Base-by-base conservation (phyloP, 768 basidiomycete genomes). In the Agrocybe praecox region DNA sequence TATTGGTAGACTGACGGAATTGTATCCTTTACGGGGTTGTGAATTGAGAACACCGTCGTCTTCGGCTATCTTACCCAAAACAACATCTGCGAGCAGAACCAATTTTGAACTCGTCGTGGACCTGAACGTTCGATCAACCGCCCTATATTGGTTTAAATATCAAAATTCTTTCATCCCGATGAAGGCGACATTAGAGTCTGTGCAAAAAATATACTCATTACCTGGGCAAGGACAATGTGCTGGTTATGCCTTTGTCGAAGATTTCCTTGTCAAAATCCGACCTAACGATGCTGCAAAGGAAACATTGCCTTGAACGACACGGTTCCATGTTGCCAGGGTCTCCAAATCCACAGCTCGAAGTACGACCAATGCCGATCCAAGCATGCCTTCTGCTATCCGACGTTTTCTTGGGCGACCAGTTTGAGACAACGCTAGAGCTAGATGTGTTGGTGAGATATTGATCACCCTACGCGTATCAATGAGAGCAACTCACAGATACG, bases 201-300 rank as follows among this genome's bases (percentile, higher is more conserved):
- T 29, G 29, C 1, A 24, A 29, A 21, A 45, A 29, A 46, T 11
- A 15, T 29, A 54, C 8, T 19, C 26, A 48, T 55, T 42, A 58
- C 63, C 61, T 55, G 14, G 55, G 48, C 24, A 66, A 46, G 14
- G 32, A 45, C 12, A 57, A 50, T 5, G 59, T 61, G 8, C 61
- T 62, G 18, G 40, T 44, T 52, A 66, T 61, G 3, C 65, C 65
- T 11, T 45, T 44, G 2, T 40, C 43, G 26, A 61, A 57, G 36
- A 48, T 49, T 10, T 61, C 44, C 12, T 23, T 40, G 14, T 33
- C 45, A 29, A 62, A 53, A 2, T 36, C 43, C 0, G 53, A 55
- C 33, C 58, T 54, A 19, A 69, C 43, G 46, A 69, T 46, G 46
- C 53, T 57, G 55, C 70, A 72, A 19, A 67, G 36, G 14, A 53